These are phyloP conservation scores for Cymbopogon citratus DNA, from an alignment of 176 grass and related monocot genomes.

Conservation along the genomic window DNA sequence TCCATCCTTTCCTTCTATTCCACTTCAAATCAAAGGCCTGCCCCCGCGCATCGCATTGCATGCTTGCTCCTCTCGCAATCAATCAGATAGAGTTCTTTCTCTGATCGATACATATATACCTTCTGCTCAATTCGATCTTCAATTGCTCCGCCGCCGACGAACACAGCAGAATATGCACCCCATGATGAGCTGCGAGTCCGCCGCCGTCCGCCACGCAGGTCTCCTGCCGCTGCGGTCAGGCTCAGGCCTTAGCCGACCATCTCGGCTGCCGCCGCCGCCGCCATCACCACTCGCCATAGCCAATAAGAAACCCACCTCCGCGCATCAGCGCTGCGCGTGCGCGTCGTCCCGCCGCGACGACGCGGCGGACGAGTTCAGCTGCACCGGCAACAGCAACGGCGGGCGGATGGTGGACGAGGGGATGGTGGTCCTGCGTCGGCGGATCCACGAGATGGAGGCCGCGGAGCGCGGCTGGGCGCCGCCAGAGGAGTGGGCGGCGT, in stretches of 20 bases:
- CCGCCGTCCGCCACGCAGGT: not conserved
- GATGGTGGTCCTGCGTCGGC: slow-evolving; percentile 43
- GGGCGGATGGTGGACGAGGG: slow-evolving; percentile 31
- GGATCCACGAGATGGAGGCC: slow-evolving; percentile 42
- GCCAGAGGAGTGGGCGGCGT: slow-evolving; percentile 38
- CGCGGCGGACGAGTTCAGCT: slow-evolving; percentile 2
- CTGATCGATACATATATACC: not conserved
- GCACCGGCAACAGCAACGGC: not conserved
- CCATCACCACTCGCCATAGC: not conserved
- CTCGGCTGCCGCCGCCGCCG: not conserved
- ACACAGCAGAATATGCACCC: not conserved
- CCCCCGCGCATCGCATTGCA: not conserved
- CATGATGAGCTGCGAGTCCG: not conserved
- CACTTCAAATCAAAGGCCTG: not conserved
- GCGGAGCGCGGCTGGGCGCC: slow-evolving; percentile 44
- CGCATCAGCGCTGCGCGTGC: not conserved
- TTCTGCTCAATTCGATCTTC: not conserved
- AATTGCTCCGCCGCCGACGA: not conserved
- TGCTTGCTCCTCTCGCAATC: not conserved
- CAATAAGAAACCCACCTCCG: not conserved
- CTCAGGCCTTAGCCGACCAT: not conserved
- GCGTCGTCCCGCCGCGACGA: not conserved
- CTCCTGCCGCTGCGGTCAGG: not conserved
- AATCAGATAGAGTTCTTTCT: not conserved
- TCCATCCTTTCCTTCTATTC: not conserved